Conservation (phyloP, 352 stramenopile species). For the Discostella stelligera region DNA sequence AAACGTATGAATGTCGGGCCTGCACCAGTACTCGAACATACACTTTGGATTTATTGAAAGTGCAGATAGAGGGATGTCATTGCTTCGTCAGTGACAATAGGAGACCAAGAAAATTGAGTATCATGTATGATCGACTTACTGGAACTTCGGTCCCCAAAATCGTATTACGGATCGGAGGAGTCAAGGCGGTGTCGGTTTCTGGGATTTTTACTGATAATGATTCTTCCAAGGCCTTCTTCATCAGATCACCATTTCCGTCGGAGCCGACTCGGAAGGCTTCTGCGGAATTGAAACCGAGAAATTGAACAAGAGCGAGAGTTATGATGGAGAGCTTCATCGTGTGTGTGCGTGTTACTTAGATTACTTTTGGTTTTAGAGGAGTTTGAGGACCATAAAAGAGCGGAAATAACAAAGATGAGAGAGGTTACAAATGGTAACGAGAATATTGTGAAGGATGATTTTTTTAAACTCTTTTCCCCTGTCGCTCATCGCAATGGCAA, state of each 20-base stretch:
- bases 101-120: too few species aligned
- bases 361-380: background rate
- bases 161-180: slow-evolving; percentile 25
- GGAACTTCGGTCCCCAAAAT: slow-evolving; percentile 21
- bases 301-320: slow-evolving; percentile 3
- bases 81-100: background rate
- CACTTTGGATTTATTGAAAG: slow-evolving; percentile 8
- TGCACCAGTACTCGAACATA: slow-evolving; percentile 50
- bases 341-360: background rate
- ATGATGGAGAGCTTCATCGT: slow-evolving; percentile 23
- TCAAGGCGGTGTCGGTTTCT: slow-evolving; percentile 9
- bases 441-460: background rate
- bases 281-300: background rate
- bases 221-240: slow-evolving; percentile 19
- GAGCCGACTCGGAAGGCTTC: slow-evolving; percentile 11
- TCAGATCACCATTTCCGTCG: slow-evolving; percentile 11
- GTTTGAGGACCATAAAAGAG: background rate
- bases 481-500: background rate
- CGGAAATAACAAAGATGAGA: background rate
- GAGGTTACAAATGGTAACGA: too few species aligned
- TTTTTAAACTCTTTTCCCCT: background rate
- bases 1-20: slow-evolving; percentile 71
- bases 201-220: slow-evolving; percentile 1
- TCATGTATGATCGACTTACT: background rate
- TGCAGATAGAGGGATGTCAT: background rate